Percentiles rank a stretch among this genome's conserved stretches.
Evolutionary conservation across 331 rosid species (phyloP).

Genomic region (Erythrophleum ivorense): DNA sequence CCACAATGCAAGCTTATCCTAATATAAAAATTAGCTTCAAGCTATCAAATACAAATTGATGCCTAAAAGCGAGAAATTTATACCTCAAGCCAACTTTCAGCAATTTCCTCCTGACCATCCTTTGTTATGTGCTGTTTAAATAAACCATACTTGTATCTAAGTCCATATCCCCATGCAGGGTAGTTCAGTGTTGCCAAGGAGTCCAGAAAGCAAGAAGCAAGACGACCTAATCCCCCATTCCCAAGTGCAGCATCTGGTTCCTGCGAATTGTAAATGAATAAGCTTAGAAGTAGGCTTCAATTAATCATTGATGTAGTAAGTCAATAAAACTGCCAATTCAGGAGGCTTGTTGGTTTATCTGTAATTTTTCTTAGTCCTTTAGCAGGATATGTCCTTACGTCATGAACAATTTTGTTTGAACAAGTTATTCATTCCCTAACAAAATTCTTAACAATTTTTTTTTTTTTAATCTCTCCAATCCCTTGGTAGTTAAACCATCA

Average conservation of each 20-base stretch:
- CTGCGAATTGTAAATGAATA: conserved; percentile 48
- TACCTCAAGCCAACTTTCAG: conserved; percentile 99
- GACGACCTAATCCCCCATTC: conserved; percentile 95
- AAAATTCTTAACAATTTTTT: neutral
- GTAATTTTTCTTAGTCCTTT: conserved; percentile 19
- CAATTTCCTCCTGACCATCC: conserved; percentile 92
- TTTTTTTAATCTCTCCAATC: neutral
- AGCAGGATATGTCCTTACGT: conserved; percentile 17
- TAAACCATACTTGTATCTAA: conserved; percentile 91
- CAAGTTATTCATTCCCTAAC: conserved; percentile 2
- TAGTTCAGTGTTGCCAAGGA: conserved; percentile 93
- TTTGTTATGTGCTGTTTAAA: conserved; percentile 85
- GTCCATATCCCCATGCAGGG: conserved; percentile 99
- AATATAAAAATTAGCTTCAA: neutral
- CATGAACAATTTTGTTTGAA: neutral
- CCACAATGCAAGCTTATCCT: conserved; percentile 17
- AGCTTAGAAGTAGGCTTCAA: conserved; percentile 5
- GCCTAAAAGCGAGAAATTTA: conserved; percentile 3
- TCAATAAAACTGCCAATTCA: conserved; percentile 23
- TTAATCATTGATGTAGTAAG: neutral
- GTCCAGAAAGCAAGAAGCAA: conserved; percentile 97
- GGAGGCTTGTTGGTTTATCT: conserved; percentile 22
- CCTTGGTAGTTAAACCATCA: conserved; percentile 2
- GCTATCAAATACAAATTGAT: neutral
- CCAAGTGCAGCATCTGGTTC: conserved; percentile 99